phyloP scores from a whole-genome alignment of 139 green algal genomes.

The Trebouxia sp. region DNA sequence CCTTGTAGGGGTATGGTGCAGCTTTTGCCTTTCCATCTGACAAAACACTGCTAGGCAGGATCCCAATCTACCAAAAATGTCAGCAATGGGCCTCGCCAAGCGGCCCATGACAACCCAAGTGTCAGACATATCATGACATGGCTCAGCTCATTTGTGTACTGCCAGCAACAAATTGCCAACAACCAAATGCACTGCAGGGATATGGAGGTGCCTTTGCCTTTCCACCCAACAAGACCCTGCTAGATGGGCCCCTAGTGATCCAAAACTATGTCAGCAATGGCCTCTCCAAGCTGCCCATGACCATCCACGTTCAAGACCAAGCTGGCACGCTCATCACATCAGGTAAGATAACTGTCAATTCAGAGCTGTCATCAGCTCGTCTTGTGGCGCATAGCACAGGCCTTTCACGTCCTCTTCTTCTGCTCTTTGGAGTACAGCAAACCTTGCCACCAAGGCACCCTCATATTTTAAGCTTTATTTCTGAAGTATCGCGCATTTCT shows the following conservation, averaged over 20 bases:
- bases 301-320: background rate
- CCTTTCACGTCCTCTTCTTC: too few species aligned
- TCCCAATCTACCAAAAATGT: background rate
- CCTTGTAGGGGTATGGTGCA: background rate
- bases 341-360: too few species aligned
- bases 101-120: background rate
- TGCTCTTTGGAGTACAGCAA: too few species aligned
- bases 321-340: background rate
- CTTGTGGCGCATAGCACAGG: too few species aligned
- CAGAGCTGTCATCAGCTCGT: too few species aligned
- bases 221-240: background rate
- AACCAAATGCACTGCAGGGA: background rate
- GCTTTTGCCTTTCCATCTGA: background rate
- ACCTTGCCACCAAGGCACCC: too few species aligned
- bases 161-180: too few species aligned
- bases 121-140: too few species aligned
- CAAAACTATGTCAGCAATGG: slow-evolving; percentile 1
- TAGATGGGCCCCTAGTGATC: background rate
- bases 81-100: background rate
- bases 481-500: too few species aligned
- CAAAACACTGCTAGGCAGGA: background rate
- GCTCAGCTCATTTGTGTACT: too few species aligned
- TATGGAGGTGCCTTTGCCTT: background rate
- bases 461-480: too few species aligned
- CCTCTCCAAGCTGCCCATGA: background rate